Base-by-base conservation (phyloP, 139 green algal genomes). In the Micractinium sp. region DNA sequence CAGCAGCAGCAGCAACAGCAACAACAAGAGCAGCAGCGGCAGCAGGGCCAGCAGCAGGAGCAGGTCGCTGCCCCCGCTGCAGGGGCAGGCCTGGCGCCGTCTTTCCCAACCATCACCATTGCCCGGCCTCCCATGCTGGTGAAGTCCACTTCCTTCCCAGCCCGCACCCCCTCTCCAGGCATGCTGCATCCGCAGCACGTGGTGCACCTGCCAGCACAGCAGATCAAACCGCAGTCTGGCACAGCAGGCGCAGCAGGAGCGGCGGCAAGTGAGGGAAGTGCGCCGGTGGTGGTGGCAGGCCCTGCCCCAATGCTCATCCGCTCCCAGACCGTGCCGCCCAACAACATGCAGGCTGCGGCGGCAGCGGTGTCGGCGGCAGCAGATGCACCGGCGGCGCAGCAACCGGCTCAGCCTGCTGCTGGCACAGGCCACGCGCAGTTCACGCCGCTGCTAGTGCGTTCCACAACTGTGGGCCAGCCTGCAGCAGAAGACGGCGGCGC, bases 231-330 rank as follows among this genome's bases (percentile, higher is more conserved):
- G 41, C 78, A 83, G 78, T 31, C 27, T 33, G 14, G 36, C 33
- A 53, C 27, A 83, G 41, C 39, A 67, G 78, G 41, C n/a, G 41
- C 78, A 83, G 78, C 78, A 63, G 78, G 23, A 82, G 77, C 77
- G 16, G 77, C 77, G 1, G 39, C 77, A 22, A 36, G 27, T 27
- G 41, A 9, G 47, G 47, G 47, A 9, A 56, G 47, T 9, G 9
- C 56, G 38, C 77, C 56, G 3, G 27, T 82, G 38, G 16, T 82
- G 38, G 39, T 82, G 77, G 77, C 38, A 4, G 77, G 29, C 71
- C 29, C 31, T 16, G 31, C 71, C 71, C 63, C 63, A 25, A 71
- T 71, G 63, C 63, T 71, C 22, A 71, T 71, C 22, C 63, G 63
- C 63, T 71, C 63, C 2, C 9, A 71, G 63, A 25, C 63, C 2